Evolutionary conservation across 2,329 filamentous ascomycete species (phyloP).

Genomic region (Zymoseptoria ardabiliae): DNA sequence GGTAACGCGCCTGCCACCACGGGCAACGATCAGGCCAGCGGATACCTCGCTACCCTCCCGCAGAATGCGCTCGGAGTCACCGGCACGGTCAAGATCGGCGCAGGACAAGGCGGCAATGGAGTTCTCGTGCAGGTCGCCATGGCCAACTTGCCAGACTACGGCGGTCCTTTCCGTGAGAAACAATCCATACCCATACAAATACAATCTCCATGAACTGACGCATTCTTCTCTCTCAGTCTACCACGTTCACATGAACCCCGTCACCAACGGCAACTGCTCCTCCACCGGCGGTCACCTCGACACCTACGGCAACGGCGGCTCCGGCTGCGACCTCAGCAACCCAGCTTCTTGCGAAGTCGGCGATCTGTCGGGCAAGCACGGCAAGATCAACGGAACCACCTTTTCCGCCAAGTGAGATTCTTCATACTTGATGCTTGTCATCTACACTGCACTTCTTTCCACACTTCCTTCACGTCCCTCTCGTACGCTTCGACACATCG

Average conservation of each 20-base stretch:
- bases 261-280: slow-evolving; percentile 39
- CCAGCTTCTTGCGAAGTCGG: slow-evolving; percentile 38
- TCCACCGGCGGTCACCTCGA: slow-evolving; percentile 36
- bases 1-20: neutral
- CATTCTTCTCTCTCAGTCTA: slow-evolving; percentile 29
- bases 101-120: slow-evolving; percentile 28
- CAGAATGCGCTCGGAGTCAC: slow-evolving; percentile 1
- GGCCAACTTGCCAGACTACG: slow-evolving; percentile 33
- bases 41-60: slow-evolving; percentile 8
- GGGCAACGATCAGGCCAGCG: neutral
- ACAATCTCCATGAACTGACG: neutral
- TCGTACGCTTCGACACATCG: neutral
- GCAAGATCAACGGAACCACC: slow-evolving; percentile 29
- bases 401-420: slow-evolving; percentile 26
- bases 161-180: slow-evolving; percentile 38
- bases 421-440: neutral
- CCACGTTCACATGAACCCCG: slow-evolving; percentile 39
- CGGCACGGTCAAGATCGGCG: slow-evolving; percentile 10
- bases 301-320: slow-evolving; percentile 36
- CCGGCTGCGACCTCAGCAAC: slow-evolving; percentile 31
- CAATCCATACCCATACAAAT: neutral
- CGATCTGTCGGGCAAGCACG: slow-evolving; percentile 41
- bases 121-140: slow-evolving; percentile 36
- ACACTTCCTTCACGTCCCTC: neutral
- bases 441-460: neutral